Percentiles rank a stretch among this genome's conserved stretches.
Conservation (phyloP, 2,329 filamentous ascomycete species). For the Aspergillus udagawae region DNA sequence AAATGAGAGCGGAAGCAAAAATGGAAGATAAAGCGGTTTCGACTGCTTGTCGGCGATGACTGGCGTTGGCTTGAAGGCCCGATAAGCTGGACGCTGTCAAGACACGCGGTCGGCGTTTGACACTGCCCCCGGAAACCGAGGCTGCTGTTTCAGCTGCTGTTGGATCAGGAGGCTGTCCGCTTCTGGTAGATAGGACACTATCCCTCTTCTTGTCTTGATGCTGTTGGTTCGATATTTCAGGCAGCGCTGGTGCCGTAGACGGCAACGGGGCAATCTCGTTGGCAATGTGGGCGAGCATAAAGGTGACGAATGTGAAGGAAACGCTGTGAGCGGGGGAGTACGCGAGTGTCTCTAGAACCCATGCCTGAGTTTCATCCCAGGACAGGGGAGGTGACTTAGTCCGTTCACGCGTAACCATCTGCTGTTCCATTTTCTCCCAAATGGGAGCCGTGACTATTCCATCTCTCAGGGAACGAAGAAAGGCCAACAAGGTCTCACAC, state of each 20-base stretch:
- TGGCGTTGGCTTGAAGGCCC: slow-evolving; percentile 31
- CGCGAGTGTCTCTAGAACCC: slow-evolving; percentile 70
- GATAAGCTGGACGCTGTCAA: slow-evolving; percentile 22
- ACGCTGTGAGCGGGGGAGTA: slow-evolving; percentile 75
- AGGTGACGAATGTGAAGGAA: slow-evolving; percentile 80
- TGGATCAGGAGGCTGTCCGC: slow-evolving; percentile 9
- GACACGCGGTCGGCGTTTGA: slow-evolving; percentile 26
- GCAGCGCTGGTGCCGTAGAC: slow-evolving; percentile 13
- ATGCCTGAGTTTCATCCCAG: slow-evolving; percentile 55
- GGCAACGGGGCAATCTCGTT: slow-evolving; percentile 49
- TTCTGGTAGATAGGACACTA: slow-evolving; percentile 4
- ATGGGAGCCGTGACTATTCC: slow-evolving; percentile 69
- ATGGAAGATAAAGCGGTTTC: slow-evolving; percentile 62
- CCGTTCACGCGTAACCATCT: slow-evolving; percentile 49
- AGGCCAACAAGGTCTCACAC: slow-evolving; percentile 66
- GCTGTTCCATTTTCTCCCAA: slow-evolving; percentile 66
- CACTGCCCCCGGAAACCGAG: slow-evolving; percentile 26
- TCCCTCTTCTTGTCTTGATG: slow-evolving; percentile 1
- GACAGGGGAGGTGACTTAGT: slow-evolving; percentile 44
- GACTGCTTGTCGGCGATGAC: slow-evolving; percentile 55
- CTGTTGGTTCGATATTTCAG: slow-evolving; percentile 3
- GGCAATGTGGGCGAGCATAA: slow-evolving; percentile 63
- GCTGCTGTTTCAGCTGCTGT: slow-evolving; percentile 21
- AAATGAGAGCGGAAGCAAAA: slow-evolving; percentile 62
- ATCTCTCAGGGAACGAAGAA: slow-evolving; percentile 71